Evolutionary conservation across 306 rosid genomes (phyloP).

Genomic region (Carpinus fangiana): DNA sequence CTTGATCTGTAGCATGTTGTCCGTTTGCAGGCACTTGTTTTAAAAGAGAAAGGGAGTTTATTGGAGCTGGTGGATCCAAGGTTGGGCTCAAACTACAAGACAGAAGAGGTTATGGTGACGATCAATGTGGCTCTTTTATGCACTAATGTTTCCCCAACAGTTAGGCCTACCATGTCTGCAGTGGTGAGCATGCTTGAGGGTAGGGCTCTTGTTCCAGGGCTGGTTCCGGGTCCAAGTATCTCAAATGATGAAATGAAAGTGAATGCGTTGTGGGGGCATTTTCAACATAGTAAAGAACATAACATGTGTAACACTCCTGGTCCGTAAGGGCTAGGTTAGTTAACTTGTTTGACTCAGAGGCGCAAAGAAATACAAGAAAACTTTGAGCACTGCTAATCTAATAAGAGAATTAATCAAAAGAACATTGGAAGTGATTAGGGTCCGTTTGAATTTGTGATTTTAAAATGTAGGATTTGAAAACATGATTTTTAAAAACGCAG

Average conservation of each 20-base stretch:
- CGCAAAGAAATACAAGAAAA: too few species aligned
- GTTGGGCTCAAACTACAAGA: conserved; percentile 29
- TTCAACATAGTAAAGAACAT: conserved; percentile 1
- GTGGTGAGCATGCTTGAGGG: conserved; percentile 56
- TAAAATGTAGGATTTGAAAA: too few species aligned
- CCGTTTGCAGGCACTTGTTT: conserved; percentile 25
- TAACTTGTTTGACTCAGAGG: too few species aligned
- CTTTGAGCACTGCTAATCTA: too few species aligned
- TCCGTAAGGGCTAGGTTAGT: too few species aligned
- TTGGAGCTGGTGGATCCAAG: conserved; percentile 44
- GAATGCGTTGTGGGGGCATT: conserved; percentile 24
- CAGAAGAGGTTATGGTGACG: conserved; percentile 28
- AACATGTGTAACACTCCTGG: too few species aligned
- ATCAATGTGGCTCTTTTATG: conserved; percentile 44
- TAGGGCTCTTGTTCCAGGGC: conserved; percentile 17
- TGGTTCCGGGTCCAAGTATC: conserved; percentile 4
- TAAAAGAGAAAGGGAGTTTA: conserved; percentile 27
- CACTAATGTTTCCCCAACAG: conserved; percentile 29
- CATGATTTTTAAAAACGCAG: too few species aligned
- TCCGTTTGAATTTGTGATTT: too few species aligned
- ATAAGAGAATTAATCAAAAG: too few species aligned
- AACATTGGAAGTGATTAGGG: too few species aligned
- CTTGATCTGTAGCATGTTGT: too few species aligned
- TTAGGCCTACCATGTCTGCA: conserved; percentile 44
- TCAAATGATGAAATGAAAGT: conserved; percentile 16